Base-by-base conservation (phyloP, 768 basidiomycete species). In the Coprinopsis marcescibilis region DNA sequence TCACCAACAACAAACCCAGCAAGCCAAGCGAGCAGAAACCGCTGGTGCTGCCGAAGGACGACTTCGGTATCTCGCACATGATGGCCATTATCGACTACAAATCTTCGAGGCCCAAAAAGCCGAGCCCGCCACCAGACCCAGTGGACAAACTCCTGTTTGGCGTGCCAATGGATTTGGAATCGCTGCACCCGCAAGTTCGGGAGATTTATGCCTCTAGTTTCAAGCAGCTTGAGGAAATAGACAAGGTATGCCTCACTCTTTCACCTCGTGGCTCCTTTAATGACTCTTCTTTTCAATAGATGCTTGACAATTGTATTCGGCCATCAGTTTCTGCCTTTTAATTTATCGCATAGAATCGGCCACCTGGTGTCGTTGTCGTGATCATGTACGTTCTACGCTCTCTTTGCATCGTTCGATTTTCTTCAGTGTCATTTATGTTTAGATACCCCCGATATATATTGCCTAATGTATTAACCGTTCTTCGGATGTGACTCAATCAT, bases 41-140 rank as follows among this genome's bases (percentile, higher is more conserved):
- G 36, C 69, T 73, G 26, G 60, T 77, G 34, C 63, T 85, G 39
- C 78, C 78, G n/a, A 76, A 73, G 51, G 82, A 94, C 58, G 90
- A 94, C 61, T 94, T 94, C 65, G 93, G 93, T 1, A 69, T 95
- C 20, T 66, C 78, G 6, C 75, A 82, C 43, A 92, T 96, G 89
- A 76, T 96, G 76, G 84, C 89, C 20, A 73, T 94, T 34, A 91
- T 96, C 46, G 85, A 92, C 62, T 74, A 76, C 29, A 72, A 74
- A 26, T 81, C 79, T 20, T 59, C 62, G 32, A 57, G 67, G 25
- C 70, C 63, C 47, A 60, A 58, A 41, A 57, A 64, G 33, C 63
- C 65, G 30, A 42, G 55, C 3, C 65, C 63, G 8, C 63, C 64
- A 15, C 54, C 80, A 51, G 74, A 87, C 50, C 73, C 78, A n/a